Conservation (phyloP, 495 filamentous ascomycete genomes). For the Talaromyces ruber region DNA sequence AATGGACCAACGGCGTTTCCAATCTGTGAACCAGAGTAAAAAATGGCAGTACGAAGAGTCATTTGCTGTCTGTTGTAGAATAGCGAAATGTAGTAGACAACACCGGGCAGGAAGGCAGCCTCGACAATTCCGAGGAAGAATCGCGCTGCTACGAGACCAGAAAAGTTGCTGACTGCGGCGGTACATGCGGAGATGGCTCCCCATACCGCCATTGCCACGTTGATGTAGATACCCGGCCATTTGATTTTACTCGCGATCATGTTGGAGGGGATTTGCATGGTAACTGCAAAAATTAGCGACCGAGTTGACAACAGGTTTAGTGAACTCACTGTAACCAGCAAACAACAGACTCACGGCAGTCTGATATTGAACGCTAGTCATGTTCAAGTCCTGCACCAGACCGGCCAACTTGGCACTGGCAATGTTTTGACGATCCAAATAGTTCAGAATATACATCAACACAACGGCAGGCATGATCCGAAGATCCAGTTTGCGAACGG, state of each 20-base stretch:
- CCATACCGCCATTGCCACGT: conserved; percentile 13
- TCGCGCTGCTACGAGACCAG: conserved; percentile 54
- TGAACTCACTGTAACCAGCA: conserved; percentile 80
- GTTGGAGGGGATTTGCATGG: conserved; percentile 62
- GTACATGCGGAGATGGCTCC: background rate
- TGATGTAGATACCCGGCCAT: conserved; percentile 82
- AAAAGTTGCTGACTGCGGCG: background rate
- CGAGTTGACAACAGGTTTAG: too few species aligned
- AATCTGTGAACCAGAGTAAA: conserved; percentile 83
- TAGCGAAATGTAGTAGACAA: conserved; percentile 87
- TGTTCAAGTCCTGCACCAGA: conserved; percentile 42
- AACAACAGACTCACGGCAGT: conserved; percentile 62
- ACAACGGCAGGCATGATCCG: conserved; percentile 89
- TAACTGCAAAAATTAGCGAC: conserved; percentile 53
- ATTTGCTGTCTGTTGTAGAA: conserved; percentile 85
- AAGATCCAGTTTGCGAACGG: conserved; percentile 58
- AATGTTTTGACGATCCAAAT: conserved; percentile 84
- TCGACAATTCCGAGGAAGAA: conserved; percentile 80
- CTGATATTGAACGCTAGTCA: conserved; percentile 57
- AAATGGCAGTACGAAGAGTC: conserved; percentile 80
- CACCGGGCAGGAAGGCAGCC: conserved; percentile 92
- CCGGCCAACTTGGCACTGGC: conserved; percentile 92
- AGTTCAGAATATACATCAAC: conserved; percentile 89
- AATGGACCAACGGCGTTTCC: conserved; percentile 85
- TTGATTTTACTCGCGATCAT: conserved; percentile 75